Evolutionary conservation across 2,329 filamentous ascomycete species (phyloP).

Genomic region (Diaporthe vexans): DNA sequence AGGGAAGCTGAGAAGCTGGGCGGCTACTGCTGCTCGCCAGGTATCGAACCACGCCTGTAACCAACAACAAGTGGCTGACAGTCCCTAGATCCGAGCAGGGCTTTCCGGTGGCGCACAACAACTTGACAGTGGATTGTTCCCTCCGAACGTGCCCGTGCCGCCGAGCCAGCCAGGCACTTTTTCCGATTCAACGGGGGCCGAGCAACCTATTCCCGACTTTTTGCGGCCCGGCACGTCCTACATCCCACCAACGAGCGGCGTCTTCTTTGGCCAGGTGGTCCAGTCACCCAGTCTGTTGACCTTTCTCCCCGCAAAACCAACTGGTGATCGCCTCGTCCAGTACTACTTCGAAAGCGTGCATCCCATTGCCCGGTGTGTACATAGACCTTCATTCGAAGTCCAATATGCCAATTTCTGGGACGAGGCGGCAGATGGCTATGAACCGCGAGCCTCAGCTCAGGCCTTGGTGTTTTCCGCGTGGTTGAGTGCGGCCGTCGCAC

Average conservation of each 20-base stretch:
- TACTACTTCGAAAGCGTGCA: slow-evolving; percentile 80
- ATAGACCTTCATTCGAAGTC: slow-evolving; percentile 75
- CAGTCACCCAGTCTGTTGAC: slow-evolving; percentile 67
- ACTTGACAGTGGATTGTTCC: slow-evolving; percentile 14
- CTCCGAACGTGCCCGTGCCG: slow-evolving; percentile 43
- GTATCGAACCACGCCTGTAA: background rate
- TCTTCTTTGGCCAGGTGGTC: slow-evolving; percentile 72
- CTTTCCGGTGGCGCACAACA: slow-evolving; percentile 47
- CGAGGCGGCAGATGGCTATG: slow-evolving; percentile 68
- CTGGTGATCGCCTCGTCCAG: slow-evolving; percentile 73
- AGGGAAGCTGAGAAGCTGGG: background rate
- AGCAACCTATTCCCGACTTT: slow-evolving; percentile 62
- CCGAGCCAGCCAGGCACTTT: slow-evolving; percentile 33
- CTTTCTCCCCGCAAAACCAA: slow-evolving; percentile 70
- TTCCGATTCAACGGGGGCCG: slow-evolving; percentile 45
- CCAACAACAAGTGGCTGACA: slow-evolving; percentile 6
- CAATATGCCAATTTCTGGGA: slow-evolving; percentile 77
- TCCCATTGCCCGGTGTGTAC: slow-evolving; percentile 75
- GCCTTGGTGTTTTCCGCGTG: slow-evolving; percentile 78
- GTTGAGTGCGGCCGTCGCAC: slow-evolving; percentile 77
- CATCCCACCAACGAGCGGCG: slow-evolving; percentile 76
- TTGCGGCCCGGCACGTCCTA: slow-evolving; percentile 76
- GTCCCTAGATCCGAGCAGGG: slow-evolving; percentile 53
- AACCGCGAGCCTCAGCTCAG: slow-evolving; percentile 75
- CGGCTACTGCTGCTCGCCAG: background rate